Base-by-base conservation (phyloP, 1,139 yeast species). In the Geotrichum aggregatum region DNA sequence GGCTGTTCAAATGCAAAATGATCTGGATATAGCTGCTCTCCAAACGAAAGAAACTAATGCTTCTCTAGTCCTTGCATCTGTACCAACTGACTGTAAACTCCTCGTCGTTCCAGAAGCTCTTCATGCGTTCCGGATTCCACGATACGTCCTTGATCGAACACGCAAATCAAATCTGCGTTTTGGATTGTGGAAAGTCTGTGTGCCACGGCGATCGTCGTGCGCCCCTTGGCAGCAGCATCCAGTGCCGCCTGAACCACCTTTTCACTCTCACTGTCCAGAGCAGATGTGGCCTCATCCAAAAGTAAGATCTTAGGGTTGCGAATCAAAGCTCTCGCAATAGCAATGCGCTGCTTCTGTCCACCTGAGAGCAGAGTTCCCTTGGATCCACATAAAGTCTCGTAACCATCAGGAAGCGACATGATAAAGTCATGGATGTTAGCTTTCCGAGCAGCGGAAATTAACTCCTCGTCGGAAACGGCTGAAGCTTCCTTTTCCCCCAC, bases 101-200 rank as follows among this genome's bases (percentile, higher is more conserved):
- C 72, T 50, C 62, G 58, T 43, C 62, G 59, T 18, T 63, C 66
- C 55, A 74, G 57, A 44, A 74, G 59, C 55, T 71, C 69, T 44
- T 61, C 58, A 56, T 73, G 77, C 14, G 72, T 71, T 21, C 77
- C 98, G 44, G 84, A 80, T 68, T 91, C 98, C 1, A 83, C 82
- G 48, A 91, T 81, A 41, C 70, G 70, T 1, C 96, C 97, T 44
- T 75, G 71, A 48, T 78, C 80, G 50, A 92, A 70, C 10, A 91
- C 97, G 54, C 92, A 87, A 50, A 91, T 77, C 61, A 95, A 76
- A 67, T 91, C 98, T 0, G 98, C 98, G 64, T 91, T 87, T 39
- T 95, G 88, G 33, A 92, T 86, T 0, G 96, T 89, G 0, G 96
- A 87, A 70, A 86, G 74, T 62, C 97, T 76, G 69, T 89, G 97